Percentiles rank a stretch among this genome's conserved stretches.
phyloP scores from a whole-genome alignment of 495 filamentous ascomycete species.

The Endocarpon pusillum region DNA sequence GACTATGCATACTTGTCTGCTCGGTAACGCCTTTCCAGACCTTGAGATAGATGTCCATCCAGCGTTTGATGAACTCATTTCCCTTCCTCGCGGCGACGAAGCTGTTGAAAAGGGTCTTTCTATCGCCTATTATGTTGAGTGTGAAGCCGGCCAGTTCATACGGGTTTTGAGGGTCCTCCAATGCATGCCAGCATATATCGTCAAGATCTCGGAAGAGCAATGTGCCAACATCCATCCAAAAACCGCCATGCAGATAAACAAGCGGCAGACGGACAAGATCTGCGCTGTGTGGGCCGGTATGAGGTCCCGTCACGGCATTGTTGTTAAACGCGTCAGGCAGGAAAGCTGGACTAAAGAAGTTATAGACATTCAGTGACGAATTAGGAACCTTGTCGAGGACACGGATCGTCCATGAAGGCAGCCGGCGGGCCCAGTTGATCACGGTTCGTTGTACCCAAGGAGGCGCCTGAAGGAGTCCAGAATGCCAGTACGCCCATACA shows the following conservation, averaged over 20 bases:
- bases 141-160: slow-evolving; percentile 5
- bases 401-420: slow-evolving; percentile 11
- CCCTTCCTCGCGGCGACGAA: slow-evolving; percentile 1
- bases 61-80: slow-evolving; percentile 10
- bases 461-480: slow-evolving; percentile 10
- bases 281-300: slow-evolving; percentile 11
- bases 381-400: slow-evolving; percentile 11
- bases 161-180: slow-evolving; percentile 9
- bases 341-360: slow-evolving; percentile 3
- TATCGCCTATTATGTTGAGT: no score
- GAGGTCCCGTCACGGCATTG: slow-evolving; percentile 8
- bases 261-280: slow-evolving; percentile 10
- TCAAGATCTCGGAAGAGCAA: slow-evolving; percentile 11
- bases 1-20: neutral
- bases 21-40: slow-evolving; percentile 1
- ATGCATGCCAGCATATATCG: slow-evolving; percentile 9
- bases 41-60: slow-evolving; percentile 6
- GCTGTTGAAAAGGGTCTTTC: neutral
- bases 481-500: slow-evolving; percentile 17
- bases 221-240: slow-evolving; percentile 13
- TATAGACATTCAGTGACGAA: slow-evolving; percentile 8
- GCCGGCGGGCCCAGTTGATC: slow-evolving; percentile 11
- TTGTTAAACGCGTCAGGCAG: slow-evolving; percentile 9
- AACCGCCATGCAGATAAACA: slow-evolving; percentile 12
- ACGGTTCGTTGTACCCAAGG: slow-evolving; percentile 13